Evolutionary conservation across 352 stramenopile genomes (phyloP).

Genomic region (Phytophthora europaea): DNA sequence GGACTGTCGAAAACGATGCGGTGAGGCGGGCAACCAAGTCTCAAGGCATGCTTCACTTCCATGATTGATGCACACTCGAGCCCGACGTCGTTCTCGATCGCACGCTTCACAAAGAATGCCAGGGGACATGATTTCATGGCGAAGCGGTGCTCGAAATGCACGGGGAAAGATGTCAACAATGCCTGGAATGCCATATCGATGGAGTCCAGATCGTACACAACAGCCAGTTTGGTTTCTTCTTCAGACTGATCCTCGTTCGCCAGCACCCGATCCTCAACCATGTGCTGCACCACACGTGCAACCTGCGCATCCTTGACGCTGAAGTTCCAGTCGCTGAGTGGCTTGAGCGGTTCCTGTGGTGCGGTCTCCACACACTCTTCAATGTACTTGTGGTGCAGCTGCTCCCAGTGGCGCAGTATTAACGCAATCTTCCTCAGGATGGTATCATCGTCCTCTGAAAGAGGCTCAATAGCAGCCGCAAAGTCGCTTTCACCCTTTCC

Average conservation of each 20-base stretch:
- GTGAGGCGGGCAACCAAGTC: conserved; percentile 72
- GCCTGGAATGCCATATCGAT: conserved; percentile 89
- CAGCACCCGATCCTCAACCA: conserved; percentile 62
- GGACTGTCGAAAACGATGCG: conserved; percentile 94
- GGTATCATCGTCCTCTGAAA: conserved; percentile 63
- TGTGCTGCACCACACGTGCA: conserved; percentile 64
- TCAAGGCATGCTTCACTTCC: conserved; percentile 85
- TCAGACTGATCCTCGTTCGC: conserved; percentile 36
- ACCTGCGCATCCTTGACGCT: conserved; percentile 77
- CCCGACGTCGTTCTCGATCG: conserved; percentile 81
- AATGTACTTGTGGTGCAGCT: conserved; percentile 70
- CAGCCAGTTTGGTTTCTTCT: conserved; percentile 63
- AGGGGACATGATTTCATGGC: conserved; percentile 92
- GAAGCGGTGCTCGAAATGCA: conserved; percentile 91
- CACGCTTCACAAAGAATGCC: conserved; percentile 85
- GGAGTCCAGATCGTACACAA: conserved; percentile 89
- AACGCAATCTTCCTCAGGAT: conserved; percentile 78
- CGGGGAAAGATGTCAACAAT: conserved; percentile 81
- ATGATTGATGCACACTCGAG: conserved; percentile 88
- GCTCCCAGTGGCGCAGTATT: conserved; percentile 76
- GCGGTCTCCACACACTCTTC: conserved; percentile 52
- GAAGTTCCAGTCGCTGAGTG: conserved; percentile 81
- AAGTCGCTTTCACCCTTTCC: conserved; percentile 46
- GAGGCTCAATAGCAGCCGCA: conserved; percentile 43
- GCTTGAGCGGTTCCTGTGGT: conserved; percentile 54